Evolutionary conservation across 2,329 filamentous ascomycete species (phyloP).

Genomic region (Moelleriella libera): DNA sequence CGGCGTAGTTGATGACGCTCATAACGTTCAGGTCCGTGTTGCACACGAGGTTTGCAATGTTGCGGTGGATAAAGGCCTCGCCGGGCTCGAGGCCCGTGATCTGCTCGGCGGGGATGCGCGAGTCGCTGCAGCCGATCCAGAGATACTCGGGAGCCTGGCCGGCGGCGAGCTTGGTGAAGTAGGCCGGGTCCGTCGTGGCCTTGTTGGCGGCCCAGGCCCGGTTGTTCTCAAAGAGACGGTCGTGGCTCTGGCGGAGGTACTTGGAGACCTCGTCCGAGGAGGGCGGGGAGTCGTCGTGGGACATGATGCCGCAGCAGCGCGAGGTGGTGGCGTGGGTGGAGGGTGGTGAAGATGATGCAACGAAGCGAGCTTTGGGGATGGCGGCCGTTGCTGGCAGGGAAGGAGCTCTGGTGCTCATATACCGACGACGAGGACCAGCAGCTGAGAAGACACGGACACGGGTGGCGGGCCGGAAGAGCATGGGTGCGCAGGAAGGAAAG

Average conservation of each 20-base stretch:
- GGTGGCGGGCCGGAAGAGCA: not conserved
- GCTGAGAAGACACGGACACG: not conserved
- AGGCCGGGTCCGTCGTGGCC: constrained; percentile 42
- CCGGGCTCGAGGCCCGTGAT: constrained; percentile 74
- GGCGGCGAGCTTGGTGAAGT: constrained; percentile 48
- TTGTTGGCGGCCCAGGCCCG: constrained; percentile 49
- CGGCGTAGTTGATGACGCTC: constrained; percentile 77
- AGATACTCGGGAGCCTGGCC: constrained; percentile 60
- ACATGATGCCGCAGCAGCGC: not conserved
- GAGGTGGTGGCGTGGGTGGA: not conserved
- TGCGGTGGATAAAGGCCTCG: constrained; percentile 87
- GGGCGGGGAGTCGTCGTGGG: constrained; percentile 3
- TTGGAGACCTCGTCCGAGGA: constrained; percentile 3
- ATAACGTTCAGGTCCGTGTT: constrained; percentile 68
- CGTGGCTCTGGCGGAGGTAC: constrained; percentile 50
- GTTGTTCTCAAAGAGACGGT: constrained; percentile 57
- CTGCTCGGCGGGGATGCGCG: constrained; percentile 80
- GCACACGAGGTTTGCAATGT: constrained; percentile 81
- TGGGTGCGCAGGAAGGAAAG: not conserved
- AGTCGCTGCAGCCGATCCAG: constrained; percentile 88
- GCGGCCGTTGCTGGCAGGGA: not conserved
- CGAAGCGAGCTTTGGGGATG: not conserved
- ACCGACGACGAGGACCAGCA: not conserved
- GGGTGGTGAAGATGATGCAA: not conserved
- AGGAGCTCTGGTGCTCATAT: not conserved